phyloP scores from a whole-genome alignment of 2,329 filamentous ascomycete species.

The Penicillium crustosum region DNA sequence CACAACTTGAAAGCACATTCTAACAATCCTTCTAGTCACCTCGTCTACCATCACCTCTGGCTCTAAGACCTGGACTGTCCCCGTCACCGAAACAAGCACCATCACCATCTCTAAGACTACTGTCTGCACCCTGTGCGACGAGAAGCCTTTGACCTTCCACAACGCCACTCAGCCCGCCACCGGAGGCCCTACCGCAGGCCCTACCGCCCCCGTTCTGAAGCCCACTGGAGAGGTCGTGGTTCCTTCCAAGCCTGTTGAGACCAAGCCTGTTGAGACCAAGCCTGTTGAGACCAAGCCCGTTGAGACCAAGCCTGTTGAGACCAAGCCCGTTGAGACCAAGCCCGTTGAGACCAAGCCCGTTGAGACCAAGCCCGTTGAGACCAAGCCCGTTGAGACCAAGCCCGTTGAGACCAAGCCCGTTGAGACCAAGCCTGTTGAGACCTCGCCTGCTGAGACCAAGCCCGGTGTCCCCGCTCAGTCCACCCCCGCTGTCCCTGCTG shows the following conservation, averaged over 20 bases:
- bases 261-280: neutral
- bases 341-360: conserved; percentile 9
- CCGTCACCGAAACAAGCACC: conserved; percentile 34
- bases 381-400: neutral
- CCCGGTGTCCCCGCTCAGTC: conserved; percentile 1
- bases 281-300: neutral
- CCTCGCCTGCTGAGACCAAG: neutral
- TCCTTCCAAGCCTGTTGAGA: neutral
- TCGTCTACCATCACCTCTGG: conserved; percentile 32
- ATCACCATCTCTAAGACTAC: conserved; percentile 33
- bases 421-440: too few relatives aligned
- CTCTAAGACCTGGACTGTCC: conserved; percentile 28
- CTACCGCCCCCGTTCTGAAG: conserved; percentile 11
- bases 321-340: conserved; percentile 7
- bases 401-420: conserved; percentile 4
- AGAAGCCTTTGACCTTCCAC: conserved; percentile 19
- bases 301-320: neutral
- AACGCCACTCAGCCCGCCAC: conserved; percentile 15
- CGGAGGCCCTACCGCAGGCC: conserved; percentile 9
- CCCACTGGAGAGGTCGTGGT: conserved; percentile 13
- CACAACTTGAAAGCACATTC: neutral
- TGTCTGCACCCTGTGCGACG: conserved; percentile 24
- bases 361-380: neutral
- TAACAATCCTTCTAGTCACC: conserved; percentile 26
- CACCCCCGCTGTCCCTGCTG: neutral